Conservation (phyloP, 257 asterid species). For the Anisodus acutangulus region DNA sequence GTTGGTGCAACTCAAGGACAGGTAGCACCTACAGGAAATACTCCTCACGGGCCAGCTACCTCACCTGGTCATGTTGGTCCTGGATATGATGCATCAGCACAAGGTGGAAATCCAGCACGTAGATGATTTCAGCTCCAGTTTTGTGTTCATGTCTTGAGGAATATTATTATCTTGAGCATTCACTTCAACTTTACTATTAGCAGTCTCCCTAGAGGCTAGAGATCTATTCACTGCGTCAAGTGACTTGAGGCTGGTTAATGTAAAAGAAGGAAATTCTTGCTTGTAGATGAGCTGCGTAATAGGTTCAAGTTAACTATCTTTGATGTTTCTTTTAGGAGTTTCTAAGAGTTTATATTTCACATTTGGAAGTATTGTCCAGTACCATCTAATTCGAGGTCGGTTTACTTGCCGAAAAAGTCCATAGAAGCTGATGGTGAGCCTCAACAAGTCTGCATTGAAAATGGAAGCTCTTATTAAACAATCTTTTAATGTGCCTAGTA, state of each 20-base stretch:
- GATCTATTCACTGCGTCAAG: constrained; percentile 5
- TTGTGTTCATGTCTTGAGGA: constrained; percentile 12
- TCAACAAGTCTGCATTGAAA: not conserved
- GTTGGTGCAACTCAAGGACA: constrained; percentile 62
- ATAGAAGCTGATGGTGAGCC: not conserved
- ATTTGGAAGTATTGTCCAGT: not conserved
- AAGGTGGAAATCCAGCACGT: constrained; percentile 58
- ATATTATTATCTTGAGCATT: constrained; percentile 4
- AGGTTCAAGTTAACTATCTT: constrained; percentile 1
- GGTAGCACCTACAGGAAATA: constrained; percentile 44
- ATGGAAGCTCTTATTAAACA: not conserved
- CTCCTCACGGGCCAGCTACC: constrained; percentile 47
- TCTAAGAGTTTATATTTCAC: not conserved
- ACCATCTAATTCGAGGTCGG: not conserved
- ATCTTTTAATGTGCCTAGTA: constrained; percentile 2
- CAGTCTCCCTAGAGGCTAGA: not conserved
- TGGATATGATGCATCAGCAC: constrained; percentile 52
- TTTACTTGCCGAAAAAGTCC: not conserved
- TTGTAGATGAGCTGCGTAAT: constrained; percentile 10
- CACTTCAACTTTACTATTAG: not conserved
- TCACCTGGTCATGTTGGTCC: constrained; percentile 48
- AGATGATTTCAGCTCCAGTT: constrained; percentile 44
- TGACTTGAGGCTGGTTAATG: constrained; percentile 18
- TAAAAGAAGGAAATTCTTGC: not conserved
- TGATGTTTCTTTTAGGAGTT: constrained; percentile 2